These are phyloP conservation scores for Citrullus mucosospermus DNA, from an alignment of 306 rosid genomes.

Conservation along the genomic window DNA sequence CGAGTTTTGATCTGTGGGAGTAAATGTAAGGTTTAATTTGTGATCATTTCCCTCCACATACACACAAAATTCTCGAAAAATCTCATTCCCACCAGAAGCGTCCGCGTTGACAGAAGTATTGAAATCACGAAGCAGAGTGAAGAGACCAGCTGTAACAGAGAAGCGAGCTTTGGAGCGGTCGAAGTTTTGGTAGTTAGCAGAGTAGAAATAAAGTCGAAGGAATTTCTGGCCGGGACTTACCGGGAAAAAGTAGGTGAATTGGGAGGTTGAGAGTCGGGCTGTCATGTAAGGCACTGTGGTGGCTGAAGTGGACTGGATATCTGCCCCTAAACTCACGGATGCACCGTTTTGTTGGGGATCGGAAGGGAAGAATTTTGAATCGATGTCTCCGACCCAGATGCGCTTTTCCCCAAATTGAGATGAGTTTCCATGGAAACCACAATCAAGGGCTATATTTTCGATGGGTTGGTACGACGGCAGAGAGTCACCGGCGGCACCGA, in stretches of 20 bases:
- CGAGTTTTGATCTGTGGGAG: slow-evolving; percentile 2
- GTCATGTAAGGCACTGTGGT: background rate
- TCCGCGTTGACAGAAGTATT: slow-evolving; percentile 7
- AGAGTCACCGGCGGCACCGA: background rate
- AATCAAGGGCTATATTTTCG: background rate
- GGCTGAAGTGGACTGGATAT: background rate
- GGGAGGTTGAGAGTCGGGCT: background rate
- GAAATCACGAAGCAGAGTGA: slow-evolving; percentile 10
- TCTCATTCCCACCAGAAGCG: background rate
- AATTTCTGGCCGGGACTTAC: slow-evolving; percentile 9
- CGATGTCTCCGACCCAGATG: slow-evolving; percentile 9
- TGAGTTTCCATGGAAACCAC: slow-evolving; percentile 2
- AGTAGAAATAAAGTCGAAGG: slow-evolving; percentile 5
- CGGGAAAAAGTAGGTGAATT: background rate
- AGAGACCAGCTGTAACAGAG: background rate
- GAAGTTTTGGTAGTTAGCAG: background rate
- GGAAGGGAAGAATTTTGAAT: background rate
- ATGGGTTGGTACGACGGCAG: background rate
- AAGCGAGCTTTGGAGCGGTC: slow-evolving; percentile 2
- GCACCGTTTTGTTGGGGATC: background rate
- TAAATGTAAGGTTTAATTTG: slow-evolving; percentile 8
- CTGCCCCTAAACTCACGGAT: background rate
- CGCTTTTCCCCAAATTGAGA: background rate
- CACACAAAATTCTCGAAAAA: background rate
- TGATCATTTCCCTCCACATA: background rate